Conservation (phyloP, 768 basidiomycete genomes). For the Russula sp. region DNA sequence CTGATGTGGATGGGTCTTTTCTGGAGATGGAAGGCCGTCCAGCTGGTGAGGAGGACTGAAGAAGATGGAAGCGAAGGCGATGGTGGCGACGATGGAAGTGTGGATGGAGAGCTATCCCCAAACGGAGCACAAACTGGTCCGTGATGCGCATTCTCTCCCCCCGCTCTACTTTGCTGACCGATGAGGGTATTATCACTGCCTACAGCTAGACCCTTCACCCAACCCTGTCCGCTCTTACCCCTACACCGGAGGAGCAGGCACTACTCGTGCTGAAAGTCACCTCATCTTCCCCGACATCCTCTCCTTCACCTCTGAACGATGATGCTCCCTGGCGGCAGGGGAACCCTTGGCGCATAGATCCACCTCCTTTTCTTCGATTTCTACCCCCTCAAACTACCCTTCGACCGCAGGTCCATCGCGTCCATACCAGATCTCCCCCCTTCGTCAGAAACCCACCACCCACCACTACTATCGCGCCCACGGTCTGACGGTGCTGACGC, state of each 20-base stretch:
- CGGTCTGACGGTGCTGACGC: no score
- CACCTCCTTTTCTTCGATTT: neutral
- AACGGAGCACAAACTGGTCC: neutral
- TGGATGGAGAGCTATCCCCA: neutral
- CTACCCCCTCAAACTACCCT: neutral
- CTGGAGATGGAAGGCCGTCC: conserved; percentile 22
- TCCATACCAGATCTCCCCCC: neutral
- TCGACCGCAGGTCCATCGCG: neutral
- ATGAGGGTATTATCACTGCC: neutral
- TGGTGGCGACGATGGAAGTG: neutral
- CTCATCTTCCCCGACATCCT: neutral
- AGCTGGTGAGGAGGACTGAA: conserved; percentile 4
- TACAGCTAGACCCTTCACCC: neutral
- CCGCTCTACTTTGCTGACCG: neutral
- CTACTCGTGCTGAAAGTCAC: no score
- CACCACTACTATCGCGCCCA: neutral
- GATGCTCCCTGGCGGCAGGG: neutral
- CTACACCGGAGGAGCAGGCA: neutral
- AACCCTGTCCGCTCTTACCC: neutral
- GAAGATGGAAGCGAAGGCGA: neutral
- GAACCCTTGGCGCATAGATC: neutral
- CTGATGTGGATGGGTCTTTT: conserved; percentile 10
- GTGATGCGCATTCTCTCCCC: neutral
- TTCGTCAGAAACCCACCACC: neutral
- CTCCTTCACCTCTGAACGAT: neutral